Percentiles rank a stretch among this genome's conserved stretches.
phyloP scores from a whole-genome alignment of 108 stramenopile genomes.

The Stephanodiscus minutulus region DNA sequence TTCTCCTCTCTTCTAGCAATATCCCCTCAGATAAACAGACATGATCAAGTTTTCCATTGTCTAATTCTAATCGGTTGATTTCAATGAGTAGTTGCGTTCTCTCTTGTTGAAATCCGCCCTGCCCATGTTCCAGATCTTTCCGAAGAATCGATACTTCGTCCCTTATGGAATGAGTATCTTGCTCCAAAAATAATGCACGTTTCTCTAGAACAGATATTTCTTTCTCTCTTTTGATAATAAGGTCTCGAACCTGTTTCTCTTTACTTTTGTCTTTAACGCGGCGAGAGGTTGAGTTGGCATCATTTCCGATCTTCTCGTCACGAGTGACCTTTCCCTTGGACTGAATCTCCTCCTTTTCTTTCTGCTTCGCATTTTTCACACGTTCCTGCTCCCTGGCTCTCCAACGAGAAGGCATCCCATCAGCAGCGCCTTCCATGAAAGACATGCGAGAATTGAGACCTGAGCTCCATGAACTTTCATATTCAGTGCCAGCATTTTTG shows the following conservation, averaged over 20 bases:
- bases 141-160: slow-evolving; percentile 17
- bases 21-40: slow-evolving; percentile 4
- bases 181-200: slow-evolving; percentile 1
- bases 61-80: slow-evolving; percentile 7
- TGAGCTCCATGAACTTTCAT: neutral
- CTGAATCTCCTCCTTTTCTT: neutral
- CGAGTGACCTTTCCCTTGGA: neutral
- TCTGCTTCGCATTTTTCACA: neutral
- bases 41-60: slow-evolving; percentile 14
- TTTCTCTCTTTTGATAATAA: neutral
- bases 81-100: neutral
- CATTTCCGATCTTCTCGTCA: neutral
- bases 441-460: neutral
- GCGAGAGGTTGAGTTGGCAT: neutral
- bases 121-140: neutral
- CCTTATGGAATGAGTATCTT: slow-evolving; percentile 8
- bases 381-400: slow-evolving; percentile 21
- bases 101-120: neutral
- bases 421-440: slow-evolving; percentile 2
- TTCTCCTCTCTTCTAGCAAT: slow-evolving; percentile 12
- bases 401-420: slow-evolving; percentile 28
- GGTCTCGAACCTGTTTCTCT: slow-evolving; percentile 11
- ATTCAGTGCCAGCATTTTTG: neutral
- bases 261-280: neutral
- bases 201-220: slow-evolving; percentile 13